phyloP scores from a whole-genome alignment of 352 stramenopile genomes.

The Phytophthora syringae region DNA sequence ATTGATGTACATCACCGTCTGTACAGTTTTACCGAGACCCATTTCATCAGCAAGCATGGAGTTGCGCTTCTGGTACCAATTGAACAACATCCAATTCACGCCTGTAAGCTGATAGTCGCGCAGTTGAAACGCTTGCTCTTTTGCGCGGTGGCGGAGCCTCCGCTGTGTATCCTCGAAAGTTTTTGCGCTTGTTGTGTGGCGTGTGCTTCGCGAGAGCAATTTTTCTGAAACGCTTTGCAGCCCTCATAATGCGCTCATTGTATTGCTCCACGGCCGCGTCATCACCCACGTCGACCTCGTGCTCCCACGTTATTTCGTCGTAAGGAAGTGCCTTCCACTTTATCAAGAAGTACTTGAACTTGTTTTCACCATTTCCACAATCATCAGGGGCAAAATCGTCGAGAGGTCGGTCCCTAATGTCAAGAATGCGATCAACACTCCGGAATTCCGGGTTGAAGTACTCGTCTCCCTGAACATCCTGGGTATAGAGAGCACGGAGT shows the following conservation, averaged over 20 bases:
- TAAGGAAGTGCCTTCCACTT: constrained; percentile 99
- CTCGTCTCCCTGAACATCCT: constrained; percentile 78
- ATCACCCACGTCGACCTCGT: constrained; percentile 95
- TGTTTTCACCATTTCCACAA: constrained; percentile 36
- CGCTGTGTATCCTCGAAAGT: constrained; percentile 78
- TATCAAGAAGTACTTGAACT: constrained; percentile 96
- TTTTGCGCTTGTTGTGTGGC: constrained; percentile 58
- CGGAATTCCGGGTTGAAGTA: constrained; percentile 93
- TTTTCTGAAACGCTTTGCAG: constrained; percentile 58
- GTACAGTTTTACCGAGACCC: constrained; percentile 96
- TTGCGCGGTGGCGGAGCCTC: constrained; percentile 65
- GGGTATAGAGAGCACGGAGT: constrained; percentile 48
- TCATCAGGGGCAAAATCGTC: constrained; percentile 72
- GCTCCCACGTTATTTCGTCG: constrained; percentile 98
- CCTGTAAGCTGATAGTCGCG: constrained; percentile 99
- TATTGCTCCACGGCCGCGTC: constrained; percentile 86
- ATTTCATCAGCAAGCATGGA: constrained; percentile 99
- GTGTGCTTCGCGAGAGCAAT: constrained; percentile 42
- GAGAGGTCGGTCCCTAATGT: constrained; percentile 77
- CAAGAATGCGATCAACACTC: constrained; percentile 90
- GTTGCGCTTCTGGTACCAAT: constrained; percentile 97
- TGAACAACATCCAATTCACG: constrained; percentile 99
- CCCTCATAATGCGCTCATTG: constrained; percentile 63
- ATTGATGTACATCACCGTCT: constrained; percentile 96
- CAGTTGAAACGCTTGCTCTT: constrained; percentile 80